Evolutionary conservation across 805 yeast genomes (phyloP).

Genomic region (Ogataea methanolica): DNA sequence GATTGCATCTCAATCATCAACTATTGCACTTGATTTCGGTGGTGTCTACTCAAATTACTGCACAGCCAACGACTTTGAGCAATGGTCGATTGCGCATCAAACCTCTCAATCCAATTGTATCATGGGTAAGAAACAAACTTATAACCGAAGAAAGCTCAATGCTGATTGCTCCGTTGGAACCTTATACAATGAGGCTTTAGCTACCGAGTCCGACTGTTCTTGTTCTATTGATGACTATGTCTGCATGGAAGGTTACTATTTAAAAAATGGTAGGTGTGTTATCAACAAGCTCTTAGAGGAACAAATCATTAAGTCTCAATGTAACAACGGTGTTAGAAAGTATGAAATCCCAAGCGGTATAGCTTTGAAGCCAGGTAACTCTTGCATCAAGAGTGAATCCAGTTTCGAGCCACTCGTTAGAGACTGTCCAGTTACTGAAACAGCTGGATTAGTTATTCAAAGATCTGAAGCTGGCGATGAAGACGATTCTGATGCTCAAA

Average conservation of each 20-base stretch:
- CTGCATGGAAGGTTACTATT: constrained; percentile 46
- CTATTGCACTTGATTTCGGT: constrained; percentile 48
- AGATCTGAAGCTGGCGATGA: constrained; percentile 5
- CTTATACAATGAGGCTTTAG: constrained; percentile 32
- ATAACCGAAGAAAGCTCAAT: constrained; percentile 50
- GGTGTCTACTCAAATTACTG: constrained; percentile 25
- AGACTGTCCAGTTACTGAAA: constrained; percentile 5
- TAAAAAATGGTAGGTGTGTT: constrained; percentile 40
- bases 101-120: constrained; percentile 35
- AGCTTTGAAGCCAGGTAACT: constrained; percentile 4
- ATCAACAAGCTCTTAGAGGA: constrained; percentile 3
- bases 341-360: constrained; percentile 13
- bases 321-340: constrained; percentile 6
- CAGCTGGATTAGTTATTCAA: constrained; percentile 5
- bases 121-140: constrained; percentile 56
- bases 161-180: constrained; percentile 50
- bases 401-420: constrained; percentile 1
- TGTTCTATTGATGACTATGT: constrained; percentile 58
- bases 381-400: not conserved
- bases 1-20: constrained; percentile 36
- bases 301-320: constrained; percentile 7
- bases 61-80: constrained; percentile 48
- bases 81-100: constrained; percentile 30
- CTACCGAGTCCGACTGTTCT: constrained; percentile 43
- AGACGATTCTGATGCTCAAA: constrained; percentile 16